phyloP scores from a whole-genome alignment of 2,329 filamentous ascomycete genomes.

The Fusarium irregulare region DNA sequence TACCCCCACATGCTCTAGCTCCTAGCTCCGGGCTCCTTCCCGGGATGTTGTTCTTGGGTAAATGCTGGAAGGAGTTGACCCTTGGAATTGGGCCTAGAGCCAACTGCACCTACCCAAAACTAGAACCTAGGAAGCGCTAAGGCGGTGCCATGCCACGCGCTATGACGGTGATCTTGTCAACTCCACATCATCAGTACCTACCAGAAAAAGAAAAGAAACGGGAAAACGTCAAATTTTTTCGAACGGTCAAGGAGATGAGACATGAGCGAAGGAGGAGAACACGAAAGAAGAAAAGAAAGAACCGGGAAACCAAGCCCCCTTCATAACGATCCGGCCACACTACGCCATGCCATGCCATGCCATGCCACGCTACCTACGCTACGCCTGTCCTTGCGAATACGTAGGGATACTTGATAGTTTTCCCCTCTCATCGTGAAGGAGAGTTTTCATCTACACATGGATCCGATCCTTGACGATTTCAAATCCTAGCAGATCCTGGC shows the following conservation, averaged over 20 bases:
- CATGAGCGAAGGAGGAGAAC: constrained; percentile 21
- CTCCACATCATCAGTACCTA: constrained; percentile 17
- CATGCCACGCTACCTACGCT: not conserved
- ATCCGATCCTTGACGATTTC: not conserved
- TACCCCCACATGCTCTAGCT: constrained; percentile 29
- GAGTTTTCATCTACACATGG: constrained; percentile 10
- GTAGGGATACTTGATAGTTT: not conserved
- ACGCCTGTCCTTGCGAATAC: not conserved
- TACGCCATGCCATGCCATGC: not conserved
- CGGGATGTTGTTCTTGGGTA: constrained; percentile 9
- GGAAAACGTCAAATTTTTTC: constrained; percentile 14
- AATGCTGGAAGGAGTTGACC: not conserved
- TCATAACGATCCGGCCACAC: not conserved
- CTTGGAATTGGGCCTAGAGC: not conserved
- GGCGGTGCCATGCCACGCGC: not conserved
- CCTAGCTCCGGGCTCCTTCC: constrained; percentile 21
- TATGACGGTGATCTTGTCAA: constrained; percentile 29
- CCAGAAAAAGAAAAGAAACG: constrained; percentile 16
- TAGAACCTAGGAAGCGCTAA: not conserved
- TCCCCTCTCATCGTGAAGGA: constrained; percentile 4
- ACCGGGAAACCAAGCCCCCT: not conserved
- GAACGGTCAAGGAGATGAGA: constrained; percentile 23
- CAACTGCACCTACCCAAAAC: not conserved
- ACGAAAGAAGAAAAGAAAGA: constrained; percentile 19
- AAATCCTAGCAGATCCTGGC: not conserved